Base-by-base conservation (phyloP, 2,329 filamentous ascomycete genomes). In the Paraphaeosphaeria sporulosa region DNA sequence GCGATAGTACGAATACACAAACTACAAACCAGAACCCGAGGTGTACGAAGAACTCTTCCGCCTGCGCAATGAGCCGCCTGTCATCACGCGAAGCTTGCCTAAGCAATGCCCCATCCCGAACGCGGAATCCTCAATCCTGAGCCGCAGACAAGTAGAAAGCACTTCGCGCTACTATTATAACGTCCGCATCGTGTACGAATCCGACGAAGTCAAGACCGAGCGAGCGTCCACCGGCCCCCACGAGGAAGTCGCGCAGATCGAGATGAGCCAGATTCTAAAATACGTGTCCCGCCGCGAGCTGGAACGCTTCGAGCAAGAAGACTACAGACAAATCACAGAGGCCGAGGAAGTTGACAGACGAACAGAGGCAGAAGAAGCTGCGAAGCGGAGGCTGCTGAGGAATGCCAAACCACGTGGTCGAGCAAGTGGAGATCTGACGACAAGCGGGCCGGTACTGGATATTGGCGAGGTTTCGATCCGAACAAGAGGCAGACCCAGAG, bases 271-370 rank as follows among this genome's bases (percentile, higher is more conserved):
- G 21, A 76, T 77, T 32, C 50, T 75, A 38, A 55, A 70, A 7
- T 75, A 70, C 47, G 72, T 76, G 3, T 72, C 69, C 1, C 65
- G 64, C 6, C 56, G 64, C 12, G 73, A 77, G 62, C 62, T 76
- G 7, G 73, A 76, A 43, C 63, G 72, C 9, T 77, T 66, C 42
- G 74, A 77, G 52, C 74, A 75, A 40, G 68, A 67, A 47, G 69
- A 75, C 58, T 75, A 73, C 57, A 61, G 55, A 9, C 60, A 68
- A 10, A 70, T 75, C 52, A 68, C 70, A 0, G 69, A 73, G 53
- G 72, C 69, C 1, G 67, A 74, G 46, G 69, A 65, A 4, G 55
- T 65, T 25, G 66, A 62, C 4, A 46, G 63, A 32, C 60, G 64
- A 13, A 64, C 52, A 17, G 71, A 72, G n/a, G 59, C 61, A 8